Conservation (phyloP, 192 early-diverging fungal genomes). For the Rhizophagus clarus region DNA sequence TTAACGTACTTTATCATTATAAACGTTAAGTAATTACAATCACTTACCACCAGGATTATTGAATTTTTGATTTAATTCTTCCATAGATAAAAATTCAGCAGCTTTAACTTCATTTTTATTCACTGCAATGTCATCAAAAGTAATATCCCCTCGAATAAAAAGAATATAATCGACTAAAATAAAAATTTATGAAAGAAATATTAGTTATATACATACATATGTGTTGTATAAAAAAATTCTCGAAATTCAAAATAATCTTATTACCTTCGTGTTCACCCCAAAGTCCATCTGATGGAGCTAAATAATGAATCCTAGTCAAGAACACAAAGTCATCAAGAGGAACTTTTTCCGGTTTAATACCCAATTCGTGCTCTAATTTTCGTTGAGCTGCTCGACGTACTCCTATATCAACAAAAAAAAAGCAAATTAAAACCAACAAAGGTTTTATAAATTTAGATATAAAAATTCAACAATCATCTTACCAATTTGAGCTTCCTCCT, state of each 20-base stretch:
- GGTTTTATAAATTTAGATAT: background rate
- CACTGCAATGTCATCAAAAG: slow-evolving; percentile 68
- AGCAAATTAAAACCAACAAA: background rate
- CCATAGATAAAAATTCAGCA: slow-evolving; percentile 77
- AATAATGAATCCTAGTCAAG: slow-evolving; percentile 94
- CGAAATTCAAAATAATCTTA: background rate
- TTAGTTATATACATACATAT: too few species aligned
- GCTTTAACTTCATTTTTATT: slow-evolving; percentile 92
- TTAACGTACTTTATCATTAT: background rate
- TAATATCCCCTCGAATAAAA: slow-evolving; percentile 70
- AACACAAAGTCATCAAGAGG: slow-evolving; percentile 84
- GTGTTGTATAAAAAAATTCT: background rate
- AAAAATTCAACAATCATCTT: background rate
- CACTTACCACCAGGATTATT: slow-evolving; percentile 48
- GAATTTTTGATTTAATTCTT: slow-evolving; percentile 80
- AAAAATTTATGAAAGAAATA: background rate
- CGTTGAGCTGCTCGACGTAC: slow-evolving; percentile 82
- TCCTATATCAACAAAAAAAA: background rate
- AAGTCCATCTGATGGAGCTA: slow-evolving; percentile 90
- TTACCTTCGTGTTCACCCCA: slow-evolving; percentile 98
- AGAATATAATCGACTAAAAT: slow-evolving; percentile 86
- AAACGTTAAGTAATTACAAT: slow-evolving; percentile 5
- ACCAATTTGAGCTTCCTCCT: slow-evolving; percentile 75
- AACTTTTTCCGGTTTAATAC: slow-evolving; percentile 78
- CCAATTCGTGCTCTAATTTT: slow-evolving; percentile 95